These are phyloP conservation scores for Deinandra increscens DNA, from an alignment of 129 eudicot genomes.

Conservation along the genomic window DNA sequence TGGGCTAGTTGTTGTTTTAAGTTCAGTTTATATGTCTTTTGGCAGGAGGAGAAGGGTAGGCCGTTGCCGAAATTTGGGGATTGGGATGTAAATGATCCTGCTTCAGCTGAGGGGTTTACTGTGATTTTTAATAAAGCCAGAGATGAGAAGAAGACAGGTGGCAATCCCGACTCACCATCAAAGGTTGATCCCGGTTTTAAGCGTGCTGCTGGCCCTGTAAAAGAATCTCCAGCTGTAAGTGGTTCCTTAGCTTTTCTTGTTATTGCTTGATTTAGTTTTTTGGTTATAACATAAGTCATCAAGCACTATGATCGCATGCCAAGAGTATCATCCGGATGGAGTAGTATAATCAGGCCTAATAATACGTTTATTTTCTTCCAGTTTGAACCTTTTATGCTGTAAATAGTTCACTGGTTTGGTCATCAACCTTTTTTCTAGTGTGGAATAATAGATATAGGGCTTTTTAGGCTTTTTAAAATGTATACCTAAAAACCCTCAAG, in stretches of 20 bases:
- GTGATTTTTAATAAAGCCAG: constrained; percentile 80
- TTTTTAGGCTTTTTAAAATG: background rate
- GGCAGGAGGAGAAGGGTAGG: constrained; percentile 76
- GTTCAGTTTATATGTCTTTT: constrained; percentile 14
- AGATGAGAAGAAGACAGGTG: constrained; percentile 81
- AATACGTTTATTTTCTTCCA: too few species aligned
- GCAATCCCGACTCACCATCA: constrained; percentile 65
- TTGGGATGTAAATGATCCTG: constrained; percentile 88
- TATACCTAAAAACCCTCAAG: background rate
- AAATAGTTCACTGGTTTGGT: background rate
- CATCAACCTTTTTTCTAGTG: background rate
- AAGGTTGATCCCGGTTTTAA: constrained; percentile 44
- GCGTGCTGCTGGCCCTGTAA: constrained; percentile 48
- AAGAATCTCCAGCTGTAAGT: constrained; percentile 69
- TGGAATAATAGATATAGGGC: background rate
- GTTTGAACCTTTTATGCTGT: background rate
- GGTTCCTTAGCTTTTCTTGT: constrained; percentile 2
- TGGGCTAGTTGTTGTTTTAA: background rate
- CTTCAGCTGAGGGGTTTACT: constrained; percentile 85
- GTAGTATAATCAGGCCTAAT: background rate
- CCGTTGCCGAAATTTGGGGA: constrained; percentile 89
- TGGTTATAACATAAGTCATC: background rate
- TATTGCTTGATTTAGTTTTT: constrained; percentile 7
- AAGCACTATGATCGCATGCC: background rate
- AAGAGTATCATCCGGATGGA: background rate